Base-by-base conservation (phyloP, 2,329 filamentous ascomycete species). In the Colletotrichum lini region DNA sequence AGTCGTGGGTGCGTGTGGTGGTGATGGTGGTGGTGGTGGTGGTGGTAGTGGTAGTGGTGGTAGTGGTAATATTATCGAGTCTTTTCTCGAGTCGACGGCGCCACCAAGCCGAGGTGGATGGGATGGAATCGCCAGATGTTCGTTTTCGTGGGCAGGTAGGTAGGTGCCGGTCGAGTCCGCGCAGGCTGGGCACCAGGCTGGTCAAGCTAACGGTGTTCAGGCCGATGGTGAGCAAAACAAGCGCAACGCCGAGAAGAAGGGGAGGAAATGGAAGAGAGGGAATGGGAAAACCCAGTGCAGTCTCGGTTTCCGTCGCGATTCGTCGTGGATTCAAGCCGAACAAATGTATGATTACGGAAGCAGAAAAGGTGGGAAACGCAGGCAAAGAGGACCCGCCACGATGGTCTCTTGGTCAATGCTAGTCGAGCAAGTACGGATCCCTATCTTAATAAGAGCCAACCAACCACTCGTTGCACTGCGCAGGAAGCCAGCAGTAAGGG, bases 281-380 rank as follows among this genome's bases (percentile, higher is more conserved):
- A 23, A 38, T 18, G 4, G 52, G 21, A 40, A 56, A 50, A 54
- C 13, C 38, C 35, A 35, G 49, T 9, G 35, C 38, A 18, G 13
- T 50, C 7, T 26, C 16, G 67, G 45, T 54, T 54, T 58, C 59
- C 47, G 67, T 61, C 42, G 67, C 23, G 9, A 30, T 52, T 47
- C 50, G 45, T 56, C 45, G 42, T 56, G 56, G 56, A 49, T 26
- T 50, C 23, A n/a, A 40, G 21, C 45, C 30, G 59, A 30, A 62
- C 21, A 23, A 42, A 42, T 56, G 49, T 30, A 47, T 54, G 67
- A 67, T 70, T 70, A 70, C 67, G 63, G 23, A 70, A 67, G 67
- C 67, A 67, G 62, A 42, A 53, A 30, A 38, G 47, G 38, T 18
- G 44, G 38, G 40, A 57, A 53, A 58, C 44, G 42, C 53, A 50